Evolutionary conservation across 768 basidiomycete genomes (phyloP), one percentile per base, ranked within the genome.

Genomic region (Hypsizygus marmoreus): DNA sequence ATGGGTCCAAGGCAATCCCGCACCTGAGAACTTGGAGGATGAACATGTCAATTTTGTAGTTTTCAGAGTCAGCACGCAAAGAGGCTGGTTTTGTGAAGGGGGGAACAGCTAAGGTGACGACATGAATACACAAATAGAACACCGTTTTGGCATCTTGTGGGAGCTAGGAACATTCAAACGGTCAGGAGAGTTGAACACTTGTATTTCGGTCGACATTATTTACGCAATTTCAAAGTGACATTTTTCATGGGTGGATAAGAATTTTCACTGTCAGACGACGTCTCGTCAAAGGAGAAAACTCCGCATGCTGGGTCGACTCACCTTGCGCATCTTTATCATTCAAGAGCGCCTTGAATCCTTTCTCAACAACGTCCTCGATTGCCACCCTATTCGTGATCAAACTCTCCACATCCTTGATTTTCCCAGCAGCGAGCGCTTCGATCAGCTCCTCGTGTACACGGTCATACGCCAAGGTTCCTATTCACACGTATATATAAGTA

Each of bases 281-380:
- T 9, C 36, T 34, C 35, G 40, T 22, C 4, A 33, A 11, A 9
- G 10, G 25, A 22, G 14, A 11, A 11, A 13, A 9, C 7, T n/a
- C 10, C 6, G 2, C 16, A 29, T 11, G 33, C 10, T 20, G n/a
- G 12, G 36, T 11, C n/a, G n/a, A 44, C 66, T 42, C 23, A 71
- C 73, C 66, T 43, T 76, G 70, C 3, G 57, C 57, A 33, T 68
- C 67, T 50, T 72, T 71, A 30, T 73, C 70, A 26, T 63, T 56
- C 19, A 71, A 37, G 10, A 76, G 60, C 6, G 63, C 57, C 40
- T 66, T 55, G 40, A 77, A 62, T 0, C 74, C 74, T 25, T 71
- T 57, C 43, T 69, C 63, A 4, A 75, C 68, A 12, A 74, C 55
- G 45, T 74, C 72, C 13, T 74, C 62, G 10, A 77, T 45, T 1